Conservation (phyloP, 306 rosid species). For the Lathyrus aphaca region DNA sequence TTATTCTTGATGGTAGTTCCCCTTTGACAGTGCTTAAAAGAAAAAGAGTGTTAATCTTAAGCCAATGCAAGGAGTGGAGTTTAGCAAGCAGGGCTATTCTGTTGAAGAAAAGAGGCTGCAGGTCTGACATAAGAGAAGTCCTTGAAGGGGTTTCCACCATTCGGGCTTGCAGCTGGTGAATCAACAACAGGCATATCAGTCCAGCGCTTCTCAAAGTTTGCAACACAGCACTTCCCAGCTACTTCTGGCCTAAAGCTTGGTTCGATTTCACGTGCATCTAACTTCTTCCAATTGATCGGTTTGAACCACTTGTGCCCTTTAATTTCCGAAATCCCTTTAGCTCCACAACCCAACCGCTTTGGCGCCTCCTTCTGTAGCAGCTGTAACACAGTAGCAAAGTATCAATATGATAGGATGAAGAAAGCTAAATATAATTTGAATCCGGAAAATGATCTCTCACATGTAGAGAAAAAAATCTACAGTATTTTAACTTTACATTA, state of each 20-base stretch:
- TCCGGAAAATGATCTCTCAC: background rate
- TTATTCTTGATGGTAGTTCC: constrained; percentile 1
- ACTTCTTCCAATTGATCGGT: constrained; percentile 77
- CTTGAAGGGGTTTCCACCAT: constrained; percentile 70
- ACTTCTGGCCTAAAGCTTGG: constrained; percentile 93
- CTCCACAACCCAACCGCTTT: constrained; percentile 78
- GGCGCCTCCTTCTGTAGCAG: constrained; percentile 73
- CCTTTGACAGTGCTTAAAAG: constrained; percentile 8
- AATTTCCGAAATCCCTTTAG: constrained; percentile 70
- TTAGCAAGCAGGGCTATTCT: constrained; percentile 41
- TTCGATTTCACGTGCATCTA: constrained; percentile 74
- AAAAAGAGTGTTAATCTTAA: constrained; percentile 22
- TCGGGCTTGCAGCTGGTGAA: constrained; percentile 90
- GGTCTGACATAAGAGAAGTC: constrained; percentile 85
- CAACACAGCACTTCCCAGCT: constrained; percentile 80
- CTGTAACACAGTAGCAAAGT: constrained; percentile 49
- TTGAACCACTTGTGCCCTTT: constrained; percentile 93
- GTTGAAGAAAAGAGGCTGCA: constrained; percentile 75
- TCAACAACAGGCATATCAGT: constrained; percentile 88
- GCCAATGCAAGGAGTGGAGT: constrained; percentile 14
- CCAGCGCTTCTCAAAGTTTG: constrained; percentile 95
- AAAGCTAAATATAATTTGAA: background rate
- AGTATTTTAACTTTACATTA: constrained; percentile 2
- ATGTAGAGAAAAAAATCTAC: background rate
- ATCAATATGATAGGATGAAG: constrained; percentile 2